A percentile compares a stretch with the other conserved stretches of the same genome.
Conservation (phyloP, 2,329 filamentous ascomycete species). For the Penicillium sp. region DNA sequence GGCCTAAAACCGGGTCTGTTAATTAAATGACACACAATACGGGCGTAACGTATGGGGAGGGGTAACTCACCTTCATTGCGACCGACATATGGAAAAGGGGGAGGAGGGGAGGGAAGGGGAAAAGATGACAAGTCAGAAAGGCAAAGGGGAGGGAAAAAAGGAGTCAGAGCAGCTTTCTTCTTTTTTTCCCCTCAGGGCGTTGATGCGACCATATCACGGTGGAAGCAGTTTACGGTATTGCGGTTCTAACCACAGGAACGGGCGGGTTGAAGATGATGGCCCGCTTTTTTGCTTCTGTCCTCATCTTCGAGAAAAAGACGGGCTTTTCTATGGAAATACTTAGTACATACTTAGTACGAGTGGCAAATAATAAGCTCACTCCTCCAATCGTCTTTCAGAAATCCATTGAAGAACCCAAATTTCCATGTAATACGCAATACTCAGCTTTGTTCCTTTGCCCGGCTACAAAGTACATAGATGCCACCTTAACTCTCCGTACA, state of each 20-base stretch:
- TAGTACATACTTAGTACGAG: background rate
- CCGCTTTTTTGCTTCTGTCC: background rate
- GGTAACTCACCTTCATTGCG: conserved; percentile 23
- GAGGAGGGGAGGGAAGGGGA: conserved; percentile 4
- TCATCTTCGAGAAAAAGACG: background rate
- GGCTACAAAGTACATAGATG: background rate
- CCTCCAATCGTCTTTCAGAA: background rate
- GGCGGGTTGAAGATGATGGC: conserved; percentile 10
- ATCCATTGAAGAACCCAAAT: background rate
- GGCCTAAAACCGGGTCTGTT: conserved; percentile 48
- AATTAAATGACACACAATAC: conserved; percentile 12
- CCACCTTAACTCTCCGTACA: background rate
- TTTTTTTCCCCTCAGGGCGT: background rate
- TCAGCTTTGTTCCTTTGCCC: background rate
- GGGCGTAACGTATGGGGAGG: conserved; percentile 5
- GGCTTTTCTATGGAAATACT: background rate
- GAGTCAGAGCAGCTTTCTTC: background rate
- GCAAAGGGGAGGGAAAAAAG: conserved; percentile 7
- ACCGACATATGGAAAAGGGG: conserved; percentile 3
- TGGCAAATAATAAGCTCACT: background rate
- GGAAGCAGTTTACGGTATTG: conserved; percentile 11
- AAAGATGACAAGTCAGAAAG: conserved; percentile 2
- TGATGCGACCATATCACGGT: background rate
- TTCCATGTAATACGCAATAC: background rate
- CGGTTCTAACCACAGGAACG: conserved; percentile 15